Evolutionary conservation across 1,284 basidiomycete species (phyloP).

Genomic region (Ganoderma lingzhi): DNA sequence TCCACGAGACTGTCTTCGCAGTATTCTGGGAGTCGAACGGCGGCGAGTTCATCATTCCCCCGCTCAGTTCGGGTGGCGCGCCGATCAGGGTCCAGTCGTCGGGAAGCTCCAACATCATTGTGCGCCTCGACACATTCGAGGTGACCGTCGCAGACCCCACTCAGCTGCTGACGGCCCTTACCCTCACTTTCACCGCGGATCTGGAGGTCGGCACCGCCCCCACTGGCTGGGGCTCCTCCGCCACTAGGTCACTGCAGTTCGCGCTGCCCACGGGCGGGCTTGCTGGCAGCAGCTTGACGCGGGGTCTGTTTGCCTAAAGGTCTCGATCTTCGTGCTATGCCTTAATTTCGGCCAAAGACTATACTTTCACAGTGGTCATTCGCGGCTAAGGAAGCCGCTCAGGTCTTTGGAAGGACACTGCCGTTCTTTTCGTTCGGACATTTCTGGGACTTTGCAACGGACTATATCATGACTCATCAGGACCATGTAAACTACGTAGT

Average conservation of each 20-base stretch:
- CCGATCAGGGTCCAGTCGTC: slow-evolving; percentile 51
- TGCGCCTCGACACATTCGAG: slow-evolving; percentile 50
- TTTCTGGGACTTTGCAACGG: background rate
- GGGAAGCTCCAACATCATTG: slow-evolving; percentile 54
- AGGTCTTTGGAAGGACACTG: background rate
- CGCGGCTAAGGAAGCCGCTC: background rate
- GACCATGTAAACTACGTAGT: background rate
- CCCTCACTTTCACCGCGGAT: slow-evolving; percentile 43
- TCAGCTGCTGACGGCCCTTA: slow-evolving; percentile 46
- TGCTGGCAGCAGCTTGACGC: slow-evolving; percentile 53
- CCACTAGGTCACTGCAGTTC: slow-evolving; percentile 37
- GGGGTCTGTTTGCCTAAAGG: slow-evolving; percentile 25
- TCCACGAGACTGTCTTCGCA: slow-evolving; percentile 39
- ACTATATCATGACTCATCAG: background rate
- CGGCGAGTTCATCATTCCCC: slow-evolving; percentile 36
- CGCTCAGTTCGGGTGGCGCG: slow-evolving; percentile 30
- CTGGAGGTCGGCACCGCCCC: slow-evolving; percentile 25
- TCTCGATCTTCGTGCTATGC: background rate
- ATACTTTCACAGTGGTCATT: background rate
- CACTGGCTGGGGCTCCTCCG: slow-evolving; percentile 35
- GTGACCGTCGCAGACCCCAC: slow-evolving; percentile 69
- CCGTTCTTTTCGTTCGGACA: background rate
- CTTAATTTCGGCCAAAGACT: background rate
- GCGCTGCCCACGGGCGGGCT: slow-evolving; percentile 42
- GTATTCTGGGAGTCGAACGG: slow-evolving; percentile 47